Conservation (phyloP, 2,329 filamentous ascomycete species). For the Cercospora berteroae region DNA sequence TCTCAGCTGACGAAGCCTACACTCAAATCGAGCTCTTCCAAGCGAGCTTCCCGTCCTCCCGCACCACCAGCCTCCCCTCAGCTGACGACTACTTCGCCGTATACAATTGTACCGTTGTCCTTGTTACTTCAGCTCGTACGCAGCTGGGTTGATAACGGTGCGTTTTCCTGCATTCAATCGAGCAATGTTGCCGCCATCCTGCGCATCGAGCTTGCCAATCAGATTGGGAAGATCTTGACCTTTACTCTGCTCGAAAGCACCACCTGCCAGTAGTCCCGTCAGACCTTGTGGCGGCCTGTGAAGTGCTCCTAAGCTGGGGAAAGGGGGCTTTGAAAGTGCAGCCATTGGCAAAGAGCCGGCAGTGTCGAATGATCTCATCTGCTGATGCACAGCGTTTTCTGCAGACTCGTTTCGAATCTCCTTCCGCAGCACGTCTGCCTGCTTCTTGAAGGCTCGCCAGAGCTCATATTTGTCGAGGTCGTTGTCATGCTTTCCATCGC, state of each 20-base stretch:
- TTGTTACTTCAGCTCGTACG: conserved; percentile 2
- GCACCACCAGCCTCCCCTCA: not conserved
- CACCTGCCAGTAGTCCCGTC: not conserved
- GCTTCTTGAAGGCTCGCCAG: conserved; percentile 62
- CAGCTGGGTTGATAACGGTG: conserved; percentile 6
- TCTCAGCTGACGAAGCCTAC: not conserved
- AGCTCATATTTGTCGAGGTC: conserved; percentile 53
- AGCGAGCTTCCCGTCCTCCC: conserved; percentile 4
- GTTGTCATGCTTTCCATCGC: conserved; percentile 31
- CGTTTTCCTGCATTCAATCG: not conserved
- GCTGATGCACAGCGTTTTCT: not conserved
- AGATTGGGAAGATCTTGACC: not conserved
- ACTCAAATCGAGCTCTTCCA: not conserved
- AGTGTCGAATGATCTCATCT: not conserved
- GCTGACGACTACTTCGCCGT: not conserved
- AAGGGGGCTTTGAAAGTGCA: not conserved
- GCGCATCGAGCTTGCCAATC: not conserved
- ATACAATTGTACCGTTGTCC: not conserved
- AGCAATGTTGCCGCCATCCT: not conserved
- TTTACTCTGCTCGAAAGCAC: not conserved
- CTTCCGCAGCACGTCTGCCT: conserved; percentile 59
- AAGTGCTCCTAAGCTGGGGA: not conserved
- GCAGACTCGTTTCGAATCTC: conserved; percentile 46
- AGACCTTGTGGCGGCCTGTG: not conserved
- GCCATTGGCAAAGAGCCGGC: not conserved